Evolutionary conservation across 2,329 filamentous ascomycete genomes (phyloP), one percentile per base, ranked within the genome.

Genomic region (Botryotinia narcissicola): DNA sequence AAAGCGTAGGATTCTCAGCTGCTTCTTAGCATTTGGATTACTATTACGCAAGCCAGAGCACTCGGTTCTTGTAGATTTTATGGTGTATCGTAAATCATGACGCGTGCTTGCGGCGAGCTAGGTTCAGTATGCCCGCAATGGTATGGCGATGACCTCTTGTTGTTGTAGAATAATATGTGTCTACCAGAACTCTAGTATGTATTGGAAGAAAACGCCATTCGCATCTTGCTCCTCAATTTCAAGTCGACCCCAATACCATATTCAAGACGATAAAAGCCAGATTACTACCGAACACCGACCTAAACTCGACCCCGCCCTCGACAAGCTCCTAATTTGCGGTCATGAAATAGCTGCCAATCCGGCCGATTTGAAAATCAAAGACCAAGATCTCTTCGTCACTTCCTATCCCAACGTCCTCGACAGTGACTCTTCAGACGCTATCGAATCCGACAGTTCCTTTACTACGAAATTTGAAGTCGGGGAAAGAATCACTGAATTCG

Each of bases 351-450:
- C 81, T 12, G 79, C 82, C 64, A 83, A 84, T 71, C 81, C 81
- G 1, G 75, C 81, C n/a, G 84, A 85, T 74, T 80, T 77, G 64
- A 78, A 78, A 20, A 78, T 83, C 18, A 82, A 85, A 75, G 73
- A 74, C 29, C 70, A n/a, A 9, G 69, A 71, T 4, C 61, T 75
- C 18, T 32, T 67, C 20, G 44, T 75, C 46, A 59, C 57, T 6
- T 72, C 35, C 10, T 82, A 80, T 57, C 82, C 82, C 4, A 77
- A 75, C 5, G 76, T 89, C 18, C 57, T 61, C 12, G 22, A 6
- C 0, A 40, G 22, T 9, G 35, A n/a, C 22, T 3, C n/a, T 16
- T 40, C 5, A 7, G 22, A 1, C 10, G 12, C 22, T 25, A 35
- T 40, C 32, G 22, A n/a, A n/a, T 22, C 59, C 4, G 0, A 2